phyloP scores from a whole-genome alignment of 306 rosid species.

The Cicer bijugum region DNA sequence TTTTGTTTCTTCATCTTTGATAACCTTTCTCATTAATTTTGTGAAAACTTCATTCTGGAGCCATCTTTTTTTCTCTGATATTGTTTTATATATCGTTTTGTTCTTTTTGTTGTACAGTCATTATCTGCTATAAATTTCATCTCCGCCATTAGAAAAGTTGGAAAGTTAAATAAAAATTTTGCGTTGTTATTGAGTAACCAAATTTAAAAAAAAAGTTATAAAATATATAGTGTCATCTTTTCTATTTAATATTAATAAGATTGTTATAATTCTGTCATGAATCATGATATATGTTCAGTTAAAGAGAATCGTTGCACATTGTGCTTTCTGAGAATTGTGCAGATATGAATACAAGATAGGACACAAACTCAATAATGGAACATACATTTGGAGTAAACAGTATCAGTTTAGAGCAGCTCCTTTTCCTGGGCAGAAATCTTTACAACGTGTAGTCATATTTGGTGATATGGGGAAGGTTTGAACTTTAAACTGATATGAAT shows the following conservation, averaged over 20 bases:
- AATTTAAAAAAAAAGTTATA: slow-evolving; percentile 1
- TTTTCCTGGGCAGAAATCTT: slow-evolving; percentile 85
- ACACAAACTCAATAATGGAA: slow-evolving; percentile 65
- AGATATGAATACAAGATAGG: slow-evolving; percentile 84
- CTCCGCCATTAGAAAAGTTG: background rate
- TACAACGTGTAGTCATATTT: slow-evolving; percentile 79
- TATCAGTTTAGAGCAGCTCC: slow-evolving; percentile 84
- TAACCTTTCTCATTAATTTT: slow-evolving; percentile 13
- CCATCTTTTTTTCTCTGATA: background rate
- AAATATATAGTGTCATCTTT: background rate
- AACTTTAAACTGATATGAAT: slow-evolving; percentile 44
- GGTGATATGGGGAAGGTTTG: slow-evolving; percentile 98
- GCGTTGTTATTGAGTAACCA: background rate
- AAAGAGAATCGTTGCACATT: background rate
- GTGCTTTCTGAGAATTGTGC: slow-evolving; percentile 39
- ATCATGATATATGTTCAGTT: slow-evolving; percentile 11
- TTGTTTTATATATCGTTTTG: background rate
- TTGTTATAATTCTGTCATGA: slow-evolving; percentile 9
- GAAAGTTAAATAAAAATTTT: background rate
- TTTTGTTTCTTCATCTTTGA: background rate
- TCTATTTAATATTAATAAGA: slow-evolving; percentile 3
- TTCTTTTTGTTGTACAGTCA: background rate
- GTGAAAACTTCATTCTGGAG: slow-evolving; percentile 13
- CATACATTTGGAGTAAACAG: slow-evolving; percentile 64
- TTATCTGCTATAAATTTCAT: background rate